Conservation (phyloP, 805 yeast genomes). For the Zygotorulaspora florentina region DNA sequence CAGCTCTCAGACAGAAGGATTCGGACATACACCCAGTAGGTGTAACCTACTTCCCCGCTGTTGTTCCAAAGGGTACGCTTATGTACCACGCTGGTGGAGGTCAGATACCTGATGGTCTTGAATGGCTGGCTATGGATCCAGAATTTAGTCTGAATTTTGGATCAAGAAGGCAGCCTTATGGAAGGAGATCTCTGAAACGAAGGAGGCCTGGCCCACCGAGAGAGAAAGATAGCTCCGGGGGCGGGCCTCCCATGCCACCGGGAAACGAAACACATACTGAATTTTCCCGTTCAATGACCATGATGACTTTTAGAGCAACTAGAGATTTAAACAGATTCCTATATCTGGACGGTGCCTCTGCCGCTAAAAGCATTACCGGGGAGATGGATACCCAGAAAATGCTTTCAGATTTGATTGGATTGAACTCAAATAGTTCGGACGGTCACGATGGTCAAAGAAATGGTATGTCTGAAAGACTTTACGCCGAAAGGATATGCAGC, state of each 20-base stretch:
- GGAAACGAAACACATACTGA: slow-evolving; percentile 3
- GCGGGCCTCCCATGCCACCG: slow-evolving; percentile 1
- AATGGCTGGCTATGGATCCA: slow-evolving; percentile 63
- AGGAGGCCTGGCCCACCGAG: slow-evolving; percentile 12
- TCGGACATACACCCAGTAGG: slow-evolving; percentile 53
- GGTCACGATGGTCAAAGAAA: slow-evolving; percentile 24
- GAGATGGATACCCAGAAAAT: slow-evolving; percentile 58
- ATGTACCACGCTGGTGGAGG: slow-evolving; percentile 52
- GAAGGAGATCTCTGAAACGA: slow-evolving; percentile 17
- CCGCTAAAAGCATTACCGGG: slow-evolving; percentile 54
- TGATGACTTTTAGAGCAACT: slow-evolving; percentile 46
- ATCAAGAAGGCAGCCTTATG: slow-evolving; percentile 19
- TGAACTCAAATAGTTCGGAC: slow-evolving; percentile 11
- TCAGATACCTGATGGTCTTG: slow-evolving; percentile 43
- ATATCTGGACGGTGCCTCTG: slow-evolving; percentile 64
- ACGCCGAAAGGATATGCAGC: slow-evolving; percentile 49
- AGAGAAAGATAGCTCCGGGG: slow-evolving; percentile 9
- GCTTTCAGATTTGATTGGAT: slow-evolving; percentile 34
- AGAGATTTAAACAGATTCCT: slow-evolving; percentile 48
- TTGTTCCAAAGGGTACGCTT: slow-evolving; percentile 54
- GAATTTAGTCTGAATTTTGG: slow-evolving; percentile 56
- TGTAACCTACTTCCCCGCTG: slow-evolving; percentile 56
- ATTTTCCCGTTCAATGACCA: slow-evolving; percentile 13
- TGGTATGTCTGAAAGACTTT: slow-evolving; percentile 40
- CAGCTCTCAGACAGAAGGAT: slow-evolving; percentile 49